phyloP scores from a whole-genome alignment of 495 filamentous ascomycete species.

The Parmelia sp. region DNA sequence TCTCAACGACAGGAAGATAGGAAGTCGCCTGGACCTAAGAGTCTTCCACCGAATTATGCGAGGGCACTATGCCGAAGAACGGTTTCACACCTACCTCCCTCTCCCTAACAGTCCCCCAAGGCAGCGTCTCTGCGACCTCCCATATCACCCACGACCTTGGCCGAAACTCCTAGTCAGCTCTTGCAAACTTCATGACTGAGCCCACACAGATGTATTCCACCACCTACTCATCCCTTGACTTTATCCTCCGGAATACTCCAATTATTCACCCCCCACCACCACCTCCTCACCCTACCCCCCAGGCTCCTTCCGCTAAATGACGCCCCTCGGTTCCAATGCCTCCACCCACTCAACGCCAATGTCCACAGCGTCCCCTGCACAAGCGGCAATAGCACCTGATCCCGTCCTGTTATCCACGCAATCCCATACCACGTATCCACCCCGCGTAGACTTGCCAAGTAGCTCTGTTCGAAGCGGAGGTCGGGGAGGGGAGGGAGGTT shows the following conservation, averaged over 20 bases:
- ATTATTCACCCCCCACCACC: constrained; percentile 90
- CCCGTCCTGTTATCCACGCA: constrained; percentile 73
- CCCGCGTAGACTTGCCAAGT: constrained; percentile 72
- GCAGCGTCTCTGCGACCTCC: not conserved
- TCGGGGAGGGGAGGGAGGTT: constrained; percentile 83
- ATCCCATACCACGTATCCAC: constrained; percentile 73
- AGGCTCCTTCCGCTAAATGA: constrained; percentile 61
- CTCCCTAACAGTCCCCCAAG: not conserved
- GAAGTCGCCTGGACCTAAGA: not conserved
- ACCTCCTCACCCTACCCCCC: constrained; percentile 66
- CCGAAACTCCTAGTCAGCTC: not conserved
- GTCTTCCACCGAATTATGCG: not conserved
- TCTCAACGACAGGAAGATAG: not conserved
- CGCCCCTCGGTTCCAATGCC: constrained; percentile 70
- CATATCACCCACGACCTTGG: too few relatives aligned
- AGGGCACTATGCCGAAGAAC: not conserved
- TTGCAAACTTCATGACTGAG: constrained; percentile 33
- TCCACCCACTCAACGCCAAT: constrained; percentile 72
- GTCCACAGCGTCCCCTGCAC: constrained; percentile 80
- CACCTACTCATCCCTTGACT: not conserved
- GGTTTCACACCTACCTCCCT: not conserved
- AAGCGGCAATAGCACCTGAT: constrained; percentile 83
- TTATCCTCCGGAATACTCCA: constrained; percentile 57
- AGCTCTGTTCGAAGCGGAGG: constrained; percentile 94
- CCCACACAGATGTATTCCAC: constrained; percentile 36